Percentiles rank a stretch among this genome's conserved stretches.
phyloP scores from a whole-genome alignment of 1,284 basidiomycete species.

The Golubevia sp. region DNA sequence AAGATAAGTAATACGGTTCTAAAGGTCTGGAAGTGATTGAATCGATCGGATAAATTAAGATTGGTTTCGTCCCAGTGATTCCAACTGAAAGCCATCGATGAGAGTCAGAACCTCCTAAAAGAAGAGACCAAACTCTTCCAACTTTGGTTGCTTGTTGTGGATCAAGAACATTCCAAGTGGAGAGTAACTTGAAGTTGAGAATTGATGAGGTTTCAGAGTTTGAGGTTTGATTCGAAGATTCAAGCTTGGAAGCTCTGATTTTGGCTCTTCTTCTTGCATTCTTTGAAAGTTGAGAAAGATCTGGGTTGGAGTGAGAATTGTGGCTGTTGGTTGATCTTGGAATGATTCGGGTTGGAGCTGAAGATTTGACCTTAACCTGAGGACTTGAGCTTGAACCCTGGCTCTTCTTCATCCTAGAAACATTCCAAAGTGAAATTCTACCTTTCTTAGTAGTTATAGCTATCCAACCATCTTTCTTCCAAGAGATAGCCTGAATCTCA shows the following conservation, averaged over 20 bases:
- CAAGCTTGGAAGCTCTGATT: background rate
- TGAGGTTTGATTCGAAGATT: background rate
- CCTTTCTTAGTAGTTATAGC: background rate
- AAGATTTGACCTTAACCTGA: background rate
- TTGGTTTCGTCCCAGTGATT: background rate
- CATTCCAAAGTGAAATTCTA: background rate
- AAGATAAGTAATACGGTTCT: background rate
- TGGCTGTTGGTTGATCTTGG: too few species aligned
- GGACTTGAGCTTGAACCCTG: background rate
- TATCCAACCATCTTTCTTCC: background rate
- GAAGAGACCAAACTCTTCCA: background rate
- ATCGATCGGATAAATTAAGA: background rate
- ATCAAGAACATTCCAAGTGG: background rate
- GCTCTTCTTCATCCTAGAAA: background rate
- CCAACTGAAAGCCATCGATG: background rate
- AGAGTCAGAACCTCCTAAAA: background rate
- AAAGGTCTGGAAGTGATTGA: background rate
- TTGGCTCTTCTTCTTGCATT: background rate
- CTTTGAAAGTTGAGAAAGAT: background rate
- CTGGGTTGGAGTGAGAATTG: background rate
- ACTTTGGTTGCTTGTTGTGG: background rate
- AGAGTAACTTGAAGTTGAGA: background rate
- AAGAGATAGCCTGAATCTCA: background rate
- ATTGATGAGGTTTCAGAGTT: background rate
- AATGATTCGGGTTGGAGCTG: background rate